A percentile compares a stretch with the other conserved stretches of the same genome.
Conservation (phyloP, 2,329 filamentous ascomycete genomes). For the Fusarium hostae region DNA sequence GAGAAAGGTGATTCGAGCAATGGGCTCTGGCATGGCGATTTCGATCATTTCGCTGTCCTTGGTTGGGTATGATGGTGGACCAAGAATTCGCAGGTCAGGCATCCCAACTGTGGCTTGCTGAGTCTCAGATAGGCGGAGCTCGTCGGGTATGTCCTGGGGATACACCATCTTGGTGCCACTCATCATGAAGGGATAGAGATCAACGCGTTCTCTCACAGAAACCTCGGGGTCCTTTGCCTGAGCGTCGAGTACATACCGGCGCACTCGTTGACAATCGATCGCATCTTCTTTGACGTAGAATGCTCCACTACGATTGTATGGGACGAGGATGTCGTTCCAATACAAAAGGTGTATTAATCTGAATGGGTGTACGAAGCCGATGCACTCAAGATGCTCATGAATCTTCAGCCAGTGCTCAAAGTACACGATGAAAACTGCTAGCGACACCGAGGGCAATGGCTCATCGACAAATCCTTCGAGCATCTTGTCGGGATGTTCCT, state of each 20-base stretch:
- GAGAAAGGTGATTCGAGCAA: not conserved
- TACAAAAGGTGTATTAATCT: not conserved
- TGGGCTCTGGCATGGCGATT: not conserved
- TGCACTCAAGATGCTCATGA: not conserved
- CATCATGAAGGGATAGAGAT: not conserved
- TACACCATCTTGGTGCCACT: not conserved
- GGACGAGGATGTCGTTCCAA: not conserved
- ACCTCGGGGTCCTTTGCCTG: not conserved
- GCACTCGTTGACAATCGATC: not conserved
- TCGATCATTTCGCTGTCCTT: not conserved
- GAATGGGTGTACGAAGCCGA: not conserved
- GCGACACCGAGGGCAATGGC: not conserved
- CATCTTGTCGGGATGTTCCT: not conserved
- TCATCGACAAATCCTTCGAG: not conserved
- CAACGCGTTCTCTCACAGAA: not conserved
- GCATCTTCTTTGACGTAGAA: not conserved
- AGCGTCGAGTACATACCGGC: not conserved
- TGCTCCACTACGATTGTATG: too few species aligned
- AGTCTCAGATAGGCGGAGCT: not conserved
- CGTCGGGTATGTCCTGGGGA: not conserved
- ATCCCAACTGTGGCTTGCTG: not conserved
- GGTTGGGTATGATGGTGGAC: not conserved
- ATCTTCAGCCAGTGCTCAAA: not conserved
- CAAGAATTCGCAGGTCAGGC: not conserved
- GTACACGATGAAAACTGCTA: accelerated